Conservation (phyloP, 805 yeast genomes). For the Starmerella asiatica region DNA sequence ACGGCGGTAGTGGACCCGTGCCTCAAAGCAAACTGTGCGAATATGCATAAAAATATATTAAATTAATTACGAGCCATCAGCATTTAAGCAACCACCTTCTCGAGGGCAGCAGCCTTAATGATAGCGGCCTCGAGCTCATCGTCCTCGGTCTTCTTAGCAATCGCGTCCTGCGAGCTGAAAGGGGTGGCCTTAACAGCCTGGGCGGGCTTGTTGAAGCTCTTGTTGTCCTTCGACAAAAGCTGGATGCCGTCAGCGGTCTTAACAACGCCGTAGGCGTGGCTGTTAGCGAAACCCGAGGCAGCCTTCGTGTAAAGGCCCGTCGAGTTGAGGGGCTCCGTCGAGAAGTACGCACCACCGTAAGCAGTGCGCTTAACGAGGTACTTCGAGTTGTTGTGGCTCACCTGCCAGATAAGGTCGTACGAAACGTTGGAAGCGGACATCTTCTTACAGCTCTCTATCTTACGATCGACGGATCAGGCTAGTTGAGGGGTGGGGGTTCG, state of each 20-base stretch:
- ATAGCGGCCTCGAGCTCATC: conserved; percentile 39
- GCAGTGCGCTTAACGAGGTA: conserved; percentile 36
- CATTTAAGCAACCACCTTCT: conserved; percentile 9
- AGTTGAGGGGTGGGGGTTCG: no score
- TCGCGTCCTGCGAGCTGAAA: conserved; percentile 34
- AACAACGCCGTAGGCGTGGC: conserved; percentile 37
- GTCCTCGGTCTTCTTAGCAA: conserved; percentile 33
- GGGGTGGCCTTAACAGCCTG: conserved; percentile 32
- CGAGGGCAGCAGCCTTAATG: conserved; percentile 35
- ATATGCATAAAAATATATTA: not conserved
- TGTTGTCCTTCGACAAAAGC: conserved; percentile 33
- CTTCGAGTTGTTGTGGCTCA: conserved; percentile 36
- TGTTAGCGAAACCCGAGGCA: conserved; percentile 38
- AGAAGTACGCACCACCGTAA: conserved; percentile 32
- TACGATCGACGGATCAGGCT: no score
- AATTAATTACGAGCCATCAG: not conserved
- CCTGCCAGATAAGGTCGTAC: conserved; percentile 39
- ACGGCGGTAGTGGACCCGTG: no score
- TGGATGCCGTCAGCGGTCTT: conserved; percentile 28
- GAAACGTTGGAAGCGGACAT: conserved; percentile 23
- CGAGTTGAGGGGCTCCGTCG: conserved; percentile 40
- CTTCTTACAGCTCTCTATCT: no score
- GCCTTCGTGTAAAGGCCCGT: conserved; percentile 35
- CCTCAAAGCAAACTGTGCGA: no score
- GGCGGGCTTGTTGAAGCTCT: conserved; percentile 37